Evolutionary conservation across 2,329 filamentous ascomycete genomes (phyloP), one percentile per base, ranked within the genome.

Genomic region (Colletotrichum sp.): DNA sequence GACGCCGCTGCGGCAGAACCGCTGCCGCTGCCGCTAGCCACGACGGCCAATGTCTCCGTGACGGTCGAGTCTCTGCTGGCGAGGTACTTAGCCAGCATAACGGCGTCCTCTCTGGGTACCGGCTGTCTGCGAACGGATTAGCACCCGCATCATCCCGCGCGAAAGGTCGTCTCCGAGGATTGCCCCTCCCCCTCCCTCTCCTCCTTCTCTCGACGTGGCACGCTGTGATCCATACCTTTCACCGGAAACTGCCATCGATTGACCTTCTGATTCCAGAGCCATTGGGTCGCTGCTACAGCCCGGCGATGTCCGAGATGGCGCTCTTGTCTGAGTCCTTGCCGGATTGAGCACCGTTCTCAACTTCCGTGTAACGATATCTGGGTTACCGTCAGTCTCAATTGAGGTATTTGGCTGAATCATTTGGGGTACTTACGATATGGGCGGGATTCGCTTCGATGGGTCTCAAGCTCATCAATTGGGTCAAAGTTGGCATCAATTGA

Each of bases 161-260:
- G 43, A 52, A 52, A 39, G 8, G 12, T 32, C 63, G 16, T 28
- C 60, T 13, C 43, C 60, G 60, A 71, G 9, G 59, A 52, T 28
- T 52, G 43, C 43, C 43, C 32, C 39, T 21, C 36, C 36, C 28
- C 24, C 36, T 24, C 34, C 36, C 3, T 18, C 30, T 66, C 66
- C 59, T 43, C 60, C 72, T 43, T 55, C 48, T 6, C 36, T 43
- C 57, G 65, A 78, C 76, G 76, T 78, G 76, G 76, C 76, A 78
- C 24, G 28, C 30, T 60, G 24, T 48, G 32, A 26, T 28, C 73
- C 76, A 77, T 77, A 77, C 71, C 76, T 71, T 74, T 77, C 64
- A 77, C 76, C 71, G 61, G 74, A 74, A 39, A 69, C 48, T n/a
- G 39, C 60, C 57, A 71, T 76, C 18, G 70, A 68, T 7, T 43